A percentile compares a stretch with the other conserved stretches of the same genome.
phyloP scores from a whole-genome alignment of 768 basidiomycete species.

The Suillus lakei region DNA sequence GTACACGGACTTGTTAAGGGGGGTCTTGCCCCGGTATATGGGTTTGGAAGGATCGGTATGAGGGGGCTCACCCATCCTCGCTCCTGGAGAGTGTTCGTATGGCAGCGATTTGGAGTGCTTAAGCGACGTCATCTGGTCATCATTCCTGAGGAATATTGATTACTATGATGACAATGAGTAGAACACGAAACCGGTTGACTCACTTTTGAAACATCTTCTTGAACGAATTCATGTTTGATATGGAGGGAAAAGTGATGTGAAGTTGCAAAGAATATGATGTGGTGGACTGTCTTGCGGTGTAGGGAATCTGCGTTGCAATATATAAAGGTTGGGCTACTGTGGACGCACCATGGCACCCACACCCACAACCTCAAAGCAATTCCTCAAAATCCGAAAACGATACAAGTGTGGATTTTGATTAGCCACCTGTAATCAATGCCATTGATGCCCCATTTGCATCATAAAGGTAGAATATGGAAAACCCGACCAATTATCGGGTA shows the following conservation, averaged over 20 bases:
- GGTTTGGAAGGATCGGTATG: conserved; percentile 5
- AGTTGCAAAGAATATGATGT: not conserved
- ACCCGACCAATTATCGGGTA: not conserved
- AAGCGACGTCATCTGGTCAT: conserved; percentile 6
- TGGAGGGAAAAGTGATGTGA: too few species aligned
- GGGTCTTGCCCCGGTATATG: conserved; percentile 15
- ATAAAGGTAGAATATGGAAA: not conserved
- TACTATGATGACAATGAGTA: not conserved
- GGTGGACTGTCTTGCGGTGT: not conserved
- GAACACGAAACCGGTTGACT: not conserved
- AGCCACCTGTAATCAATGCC: too few species aligned
- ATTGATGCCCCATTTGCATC: too few species aligned
- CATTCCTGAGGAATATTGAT: not conserved
- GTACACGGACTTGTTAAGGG: conserved; percentile 13
- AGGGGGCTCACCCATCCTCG: not conserved
- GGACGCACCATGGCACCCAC: not conserved
- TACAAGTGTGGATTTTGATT: too few species aligned
- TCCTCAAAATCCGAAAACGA: not conserved
- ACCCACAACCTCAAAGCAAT: not conserved
- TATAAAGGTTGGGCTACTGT: not conserved
- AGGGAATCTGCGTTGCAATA: too few species aligned
- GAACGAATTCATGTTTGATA: too few species aligned
- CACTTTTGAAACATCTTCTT: conserved; percentile 17
- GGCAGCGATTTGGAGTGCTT: conserved; percentile 20
- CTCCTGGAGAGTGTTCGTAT: conserved; percentile 3